Evolutionary conservation across 495 filamentous ascomycete genomes (phyloP), one percentile per base, ranked within the genome.

Genomic region (Tetracladium marchalianum): DNA sequence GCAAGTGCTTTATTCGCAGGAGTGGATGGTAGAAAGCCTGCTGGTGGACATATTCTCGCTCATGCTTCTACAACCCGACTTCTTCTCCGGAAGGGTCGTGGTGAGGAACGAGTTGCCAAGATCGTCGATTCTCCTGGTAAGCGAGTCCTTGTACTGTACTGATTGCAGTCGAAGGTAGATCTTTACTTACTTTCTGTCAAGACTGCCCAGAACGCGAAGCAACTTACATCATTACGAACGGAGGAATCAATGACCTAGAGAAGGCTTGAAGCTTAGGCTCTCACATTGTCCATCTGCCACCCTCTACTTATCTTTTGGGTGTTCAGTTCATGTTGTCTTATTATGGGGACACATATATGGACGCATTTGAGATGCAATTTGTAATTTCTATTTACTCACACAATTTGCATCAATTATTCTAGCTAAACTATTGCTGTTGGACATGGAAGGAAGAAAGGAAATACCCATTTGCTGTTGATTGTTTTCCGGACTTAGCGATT

Each of bases 71-170:
- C 83, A 2, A 88, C 84, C 42, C 71, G 84, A 39, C 72, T 89
- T 35, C 69, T 88, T 13, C 69, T 89, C 49, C 71, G 84, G 8
- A 89, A 89, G 57, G 84, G 84, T 32, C 74, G 84, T 34, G 84
- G 84, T 7, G 84, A 88, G 43, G 84, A 89, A 59, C 74, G 84
- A 17, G 84, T 88, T 41, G 84, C 84, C 5, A 88, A 87, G 66
- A 80, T 89, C 43, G 77, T 84, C 53, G 84, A 89, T 59, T 86
- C 82, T 1, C 82, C 81, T 33, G 81, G 80, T 84, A 57, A 43
- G 70, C 64, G 39, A 0, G 10, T 41, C 38, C 31, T 12, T 36
- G 3, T 0, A 40, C 41, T 37, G 4, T 36, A 17, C 12, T 19
- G n/a, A 0, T 31, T 10, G 15, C 12, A 42, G 19, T 38, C 32